A percentile compares a stretch with the other conserved stretches of the same genome.
These are phyloP conservation scores for Phytophthora syringae DNA, from an alignment of 352 stramenopile genomes.

Conservation along the genomic window DNA sequence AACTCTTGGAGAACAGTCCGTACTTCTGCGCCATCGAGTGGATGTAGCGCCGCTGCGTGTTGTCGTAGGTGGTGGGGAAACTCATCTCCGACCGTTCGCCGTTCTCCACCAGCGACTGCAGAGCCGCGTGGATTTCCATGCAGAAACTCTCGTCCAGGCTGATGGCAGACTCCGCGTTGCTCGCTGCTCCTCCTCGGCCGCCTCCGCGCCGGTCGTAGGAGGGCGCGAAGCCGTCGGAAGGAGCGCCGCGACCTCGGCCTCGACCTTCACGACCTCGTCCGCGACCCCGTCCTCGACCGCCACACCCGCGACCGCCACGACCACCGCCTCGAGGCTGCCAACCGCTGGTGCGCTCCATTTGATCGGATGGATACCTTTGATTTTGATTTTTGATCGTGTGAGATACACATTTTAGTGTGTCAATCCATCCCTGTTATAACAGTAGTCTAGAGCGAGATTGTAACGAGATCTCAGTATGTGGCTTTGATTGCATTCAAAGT, in stretches of 20 bases:
- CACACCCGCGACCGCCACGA: slow-evolving; percentile 12
- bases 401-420: too few species aligned
- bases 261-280: slow-evolving; percentile 10
- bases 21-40: slow-evolving; percentile 83
- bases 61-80: slow-evolving; percentile 73
- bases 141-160: slow-evolving; percentile 75
- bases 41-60: slow-evolving; percentile 83
- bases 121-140: slow-evolving; percentile 64
- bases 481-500: too few species aligned
- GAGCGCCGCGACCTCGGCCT: slow-evolving; percentile 17
- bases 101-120: slow-evolving; percentile 76
- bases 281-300: slow-evolving; percentile 3
- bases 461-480: too few species aligned
- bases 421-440: too few species aligned
- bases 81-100: slow-evolving; percentile 61
- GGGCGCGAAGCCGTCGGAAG: slow-evolving; percentile 10
- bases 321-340: slow-evolving; percentile 16
- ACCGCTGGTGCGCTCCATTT: slow-evolving; percentile 17
- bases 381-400: too few species aligned
- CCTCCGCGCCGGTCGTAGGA: slow-evolving; percentile 3
- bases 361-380: too few species aligned
- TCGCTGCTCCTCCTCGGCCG: neutral
- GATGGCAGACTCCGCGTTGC: slow-evolving; percentile 33
- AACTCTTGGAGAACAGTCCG: slow-evolving; percentile 85
- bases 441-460: too few species aligned